phyloP scores from a whole-genome alignment of 441 rosid genomes.

The Breynia disticha region DNA sequence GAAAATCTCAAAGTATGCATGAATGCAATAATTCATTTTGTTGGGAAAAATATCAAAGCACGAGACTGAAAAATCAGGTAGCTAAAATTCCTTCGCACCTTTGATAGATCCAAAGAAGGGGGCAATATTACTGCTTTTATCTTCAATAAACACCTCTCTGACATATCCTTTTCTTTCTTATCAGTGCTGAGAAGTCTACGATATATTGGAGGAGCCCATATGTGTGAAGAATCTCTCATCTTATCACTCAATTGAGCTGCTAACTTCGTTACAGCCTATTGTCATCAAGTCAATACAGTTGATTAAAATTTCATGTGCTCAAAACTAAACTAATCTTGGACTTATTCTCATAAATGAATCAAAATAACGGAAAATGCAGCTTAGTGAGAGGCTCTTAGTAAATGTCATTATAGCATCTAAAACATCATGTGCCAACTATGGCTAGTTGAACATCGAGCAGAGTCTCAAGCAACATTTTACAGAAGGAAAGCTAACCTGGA shows the following conservation, averaged over 20 bases:
- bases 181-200: constrained; percentile 49
- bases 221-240: constrained; percentile 39
- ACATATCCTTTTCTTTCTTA: constrained; percentile 46
- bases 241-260: constrained; percentile 25
- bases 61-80: neutral
- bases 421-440: too few species aligned
- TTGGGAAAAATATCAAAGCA: constrained; percentile 3
- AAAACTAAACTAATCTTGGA: neutral
- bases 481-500: constrained; percentile 28
- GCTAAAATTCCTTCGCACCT: constrained; percentile 24
- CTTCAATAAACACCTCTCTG: constrained; percentile 43
- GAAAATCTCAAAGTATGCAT: neutral
- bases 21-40: neutral
- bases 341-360: neutral
- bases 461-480: neutral
- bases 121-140: constrained; percentile 33
- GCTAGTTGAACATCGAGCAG: too few species aligned
- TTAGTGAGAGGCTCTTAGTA: neutral
- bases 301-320: neutral
- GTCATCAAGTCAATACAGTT: constrained; percentile 7
- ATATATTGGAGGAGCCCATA: constrained; percentile 44
- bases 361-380: neutral
- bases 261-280: constrained; percentile 39
- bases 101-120: constrained; percentile 31
- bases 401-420: neutral